Base-by-base conservation (phyloP, 176 grass and related monocot genomes). In the Oryza glaberrima region DNA sequence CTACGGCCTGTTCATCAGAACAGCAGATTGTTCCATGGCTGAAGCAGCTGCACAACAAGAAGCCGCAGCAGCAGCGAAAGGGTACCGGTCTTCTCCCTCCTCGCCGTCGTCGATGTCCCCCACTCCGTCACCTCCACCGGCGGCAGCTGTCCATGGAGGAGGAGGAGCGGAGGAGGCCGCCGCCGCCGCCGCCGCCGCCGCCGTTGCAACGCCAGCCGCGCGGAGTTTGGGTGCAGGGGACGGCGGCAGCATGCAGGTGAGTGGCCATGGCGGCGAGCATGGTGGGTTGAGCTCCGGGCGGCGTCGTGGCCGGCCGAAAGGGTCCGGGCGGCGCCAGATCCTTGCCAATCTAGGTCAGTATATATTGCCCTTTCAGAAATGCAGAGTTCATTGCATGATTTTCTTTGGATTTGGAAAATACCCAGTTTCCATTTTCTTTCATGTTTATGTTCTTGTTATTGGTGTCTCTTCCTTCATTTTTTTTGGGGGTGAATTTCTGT, bases 251-350 rank as follows among this genome's bases (percentile, higher is more conserved):
- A 73, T 80, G 80, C 72, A 84, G 48, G 85, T 65, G 71, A 30
- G 73, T 6, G 88, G 16, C 32, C 90, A 81, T 23, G 54, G 78
- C 36, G 54, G 78, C 36, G 82, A 81, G 45, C 82, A 86, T 2
- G 79, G 34, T 47, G 81, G 73, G 76, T 66, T 83, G 30, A 87
- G 81, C 80, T 83, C 83, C 43, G 92, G 89, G 5, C 83, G 90
- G 65, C 88, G 96, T 20, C 87, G 89, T 77, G 96, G 96, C 22
- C 89, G 93, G 61, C 96, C 96, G 17, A 83, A 76, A 17, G 96
- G 96, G 20, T 95, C 93, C 51, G 96, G 96, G 76, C 94, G 87
- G 81, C 90, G 93, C 43, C 96, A 98, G 91, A 85, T 98, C 80
- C 93, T 98, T 35, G 80, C 93, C 35, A 52, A 90, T 83, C 93